phyloP scores from a whole-genome alignment of 352 stramenopile genomes.

The Phytophthora idaei region DNA sequence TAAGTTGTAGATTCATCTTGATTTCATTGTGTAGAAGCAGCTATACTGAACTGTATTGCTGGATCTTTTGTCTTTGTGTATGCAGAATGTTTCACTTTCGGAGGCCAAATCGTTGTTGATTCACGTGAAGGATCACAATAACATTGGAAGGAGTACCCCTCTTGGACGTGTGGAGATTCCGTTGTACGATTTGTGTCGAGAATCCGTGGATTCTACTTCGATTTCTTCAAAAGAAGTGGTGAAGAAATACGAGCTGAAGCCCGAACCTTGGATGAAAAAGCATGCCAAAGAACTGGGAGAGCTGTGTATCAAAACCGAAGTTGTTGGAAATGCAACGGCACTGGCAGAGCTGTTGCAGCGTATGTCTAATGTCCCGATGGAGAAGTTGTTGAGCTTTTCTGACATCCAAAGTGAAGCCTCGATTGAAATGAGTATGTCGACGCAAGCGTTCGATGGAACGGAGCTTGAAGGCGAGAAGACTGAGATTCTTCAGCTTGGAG shows the following conservation, averaged over 20 bases:
- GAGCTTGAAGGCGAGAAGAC: slow-evolving; percentile 57
- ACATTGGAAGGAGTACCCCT: slow-evolving; percentile 61
- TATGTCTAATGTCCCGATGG: slow-evolving; percentile 31
- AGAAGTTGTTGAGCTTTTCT: slow-evolving; percentile 61
- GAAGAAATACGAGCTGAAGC: slow-evolving; percentile 62
- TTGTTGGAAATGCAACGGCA: slow-evolving; percentile 59
- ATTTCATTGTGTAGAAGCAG: not conserved
- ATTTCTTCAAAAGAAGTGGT: slow-evolving; percentile 53
- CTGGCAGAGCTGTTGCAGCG: slow-evolving; percentile 63
- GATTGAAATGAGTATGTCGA: slow-evolving; percentile 12
- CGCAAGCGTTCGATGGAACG: slow-evolving; percentile 4
- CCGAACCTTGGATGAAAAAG: slow-evolving; percentile 81
- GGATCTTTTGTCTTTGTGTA: slow-evolving; percentile 8
- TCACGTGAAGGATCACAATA: slow-evolving; percentile 82
- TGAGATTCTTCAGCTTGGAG: slow-evolving; percentile 45
- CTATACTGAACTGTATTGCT: not conserved
- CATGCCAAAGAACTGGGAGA: slow-evolving; percentile 58
- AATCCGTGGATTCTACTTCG: slow-evolving; percentile 57
- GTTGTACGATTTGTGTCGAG: slow-evolving; percentile 60
- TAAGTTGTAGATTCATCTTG: slow-evolving; percentile 28
- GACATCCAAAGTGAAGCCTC: slow-evolving; percentile 41
- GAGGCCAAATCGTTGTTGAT: slow-evolving; percentile 58
- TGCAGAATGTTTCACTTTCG: slow-evolving; percentile 50
- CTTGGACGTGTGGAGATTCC: slow-evolving; percentile 73
- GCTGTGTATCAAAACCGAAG: slow-evolving; percentile 70